A percentile compares a stretch with the other conserved stretches of the same genome.
Conservation (phyloP, 2,329 filamentous ascomycete species). For the Massarina eburnea region DNA sequence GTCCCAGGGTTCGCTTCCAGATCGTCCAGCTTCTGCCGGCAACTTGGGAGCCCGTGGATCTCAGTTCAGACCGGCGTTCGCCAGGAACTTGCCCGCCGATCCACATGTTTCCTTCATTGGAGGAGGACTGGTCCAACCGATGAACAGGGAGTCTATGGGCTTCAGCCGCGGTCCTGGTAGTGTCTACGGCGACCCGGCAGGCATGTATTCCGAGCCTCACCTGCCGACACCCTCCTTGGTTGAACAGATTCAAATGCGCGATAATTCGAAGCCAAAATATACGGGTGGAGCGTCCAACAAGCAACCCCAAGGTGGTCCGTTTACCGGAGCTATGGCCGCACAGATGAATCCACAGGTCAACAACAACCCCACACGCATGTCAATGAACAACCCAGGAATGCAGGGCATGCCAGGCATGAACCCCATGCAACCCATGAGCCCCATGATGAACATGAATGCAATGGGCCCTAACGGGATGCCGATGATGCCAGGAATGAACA, state of each 20-base stretch:
- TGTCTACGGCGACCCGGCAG: slow-evolving; percentile 35
- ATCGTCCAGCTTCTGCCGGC: slow-evolving; percentile 39
- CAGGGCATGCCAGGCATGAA: slow-evolving; percentile 16
- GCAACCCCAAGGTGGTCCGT: slow-evolving; percentile 27
- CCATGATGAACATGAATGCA: slow-evolving; percentile 27
- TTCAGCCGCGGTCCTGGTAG: slow-evolving; percentile 39
- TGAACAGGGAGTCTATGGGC: slow-evolving; percentile 40
- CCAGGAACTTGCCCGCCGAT: slow-evolving; percentile 38
- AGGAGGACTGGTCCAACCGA: slow-evolving; percentile 35
- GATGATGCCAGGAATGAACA: slow-evolving; percentile 32
- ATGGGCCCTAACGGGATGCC: slow-evolving; percentile 25
- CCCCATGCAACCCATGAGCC: slow-evolving; percentile 8
- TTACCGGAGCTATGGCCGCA: slow-evolving; percentile 37
- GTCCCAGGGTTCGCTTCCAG: slow-evolving; percentile 16
- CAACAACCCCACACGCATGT: slow-evolving; percentile 27
- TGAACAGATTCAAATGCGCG: slow-evolving; percentile 41
- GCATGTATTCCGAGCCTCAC: slow-evolving; percentile 33
- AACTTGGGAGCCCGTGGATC: slow-evolving; percentile 20
- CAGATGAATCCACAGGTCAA: slow-evolving; percentile 34
- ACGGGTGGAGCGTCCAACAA: slow-evolving; percentile 39
- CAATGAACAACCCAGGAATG: slow-evolving; percentile 23
- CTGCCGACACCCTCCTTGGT: slow-evolving; percentile 36
- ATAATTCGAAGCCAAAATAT: slow-evolving; percentile 40
- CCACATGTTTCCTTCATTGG: slow-evolving; percentile 37
- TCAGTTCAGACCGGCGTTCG: slow-evolving; percentile 36